Percentiles rank a stretch among this genome's conserved stretches.
Conservation (phyloP, 2,329 filamentous ascomycete genomes). For the Phyllosticta citriasiana region DNA sequence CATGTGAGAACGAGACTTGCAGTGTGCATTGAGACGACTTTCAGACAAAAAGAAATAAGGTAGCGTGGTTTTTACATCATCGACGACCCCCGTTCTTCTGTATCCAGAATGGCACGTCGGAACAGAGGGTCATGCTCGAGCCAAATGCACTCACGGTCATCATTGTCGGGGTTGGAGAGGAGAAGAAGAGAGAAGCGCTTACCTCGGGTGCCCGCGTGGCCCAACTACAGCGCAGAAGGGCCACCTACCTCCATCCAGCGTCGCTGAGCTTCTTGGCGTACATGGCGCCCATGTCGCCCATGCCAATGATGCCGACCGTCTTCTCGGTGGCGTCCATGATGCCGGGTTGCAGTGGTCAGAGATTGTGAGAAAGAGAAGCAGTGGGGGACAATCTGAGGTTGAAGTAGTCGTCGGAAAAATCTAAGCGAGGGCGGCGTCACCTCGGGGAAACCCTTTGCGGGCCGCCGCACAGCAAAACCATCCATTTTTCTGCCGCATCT, state of each 20-base stretch:
- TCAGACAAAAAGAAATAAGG: slow-evolving; percentile 88
- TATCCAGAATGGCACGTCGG: slow-evolving; percentile 68
- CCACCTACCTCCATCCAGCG: slow-evolving; percentile 88
- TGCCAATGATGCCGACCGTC: slow-evolving; percentile 81
- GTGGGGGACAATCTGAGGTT: not conserved
- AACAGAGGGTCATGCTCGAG: slow-evolving; percentile 79
- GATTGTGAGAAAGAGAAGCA: not conserved
- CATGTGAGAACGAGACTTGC: not conserved
- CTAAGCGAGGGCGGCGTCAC: not conserved
- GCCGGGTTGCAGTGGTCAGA: not conserved
- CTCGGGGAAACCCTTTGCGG: slow-evolving; percentile 9
- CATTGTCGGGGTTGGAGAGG: slow-evolving; percentile 44
- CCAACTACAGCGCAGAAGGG: slow-evolving; percentile 19
- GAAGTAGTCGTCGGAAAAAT: slow-evolving; percentile 2
- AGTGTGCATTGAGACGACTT: slow-evolving; percentile 16
- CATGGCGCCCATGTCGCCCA: slow-evolving; percentile 99
- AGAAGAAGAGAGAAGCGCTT: slow-evolving; percentile 17
- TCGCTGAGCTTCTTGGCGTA: slow-evolving; percentile 80
- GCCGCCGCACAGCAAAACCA: slow-evolving; percentile 9
- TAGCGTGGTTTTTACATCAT: slow-evolving; percentile 99
- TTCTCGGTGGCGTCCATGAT: slow-evolving; percentile 38
- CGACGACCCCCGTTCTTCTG: slow-evolving; percentile 56
- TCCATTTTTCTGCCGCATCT: not conserved
- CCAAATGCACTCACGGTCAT: slow-evolving; percentile 99
- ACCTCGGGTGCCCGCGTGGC: slow-evolving; percentile 20